Conservation (phyloP, 176 grass and related monocot genomes). For the sorghum (Sorghum bicolor) region Sorghum_bicolor_NCBIv3 NC_012875.2:52776001-52776500, state of each 20-base stretch:
- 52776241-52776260: background rate
- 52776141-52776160: background rate
- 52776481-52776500: background rate
- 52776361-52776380: background rate
- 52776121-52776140: background rate
- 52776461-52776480: background rate
- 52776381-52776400: constrained; percentile 25
- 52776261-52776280: background rate
- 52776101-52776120: background rate
- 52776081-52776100: background rate
- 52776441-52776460: background rate
- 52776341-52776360: background rate
- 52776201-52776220: background rate
- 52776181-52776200: too few species aligned
- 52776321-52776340: background rate
- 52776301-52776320: constrained; percentile 5
- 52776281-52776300: background rate
- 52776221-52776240: background rate
- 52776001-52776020: too few species aligned
- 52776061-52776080: background rate
- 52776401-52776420: background rate
- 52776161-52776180: background rate
- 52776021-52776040: background rate
- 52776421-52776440: constrained; percentile 31
- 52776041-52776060: background rate